phyloP scores from a whole-genome alignment of 768 basidiomycete species.

The Macrolepiota albuminosa region DNA sequence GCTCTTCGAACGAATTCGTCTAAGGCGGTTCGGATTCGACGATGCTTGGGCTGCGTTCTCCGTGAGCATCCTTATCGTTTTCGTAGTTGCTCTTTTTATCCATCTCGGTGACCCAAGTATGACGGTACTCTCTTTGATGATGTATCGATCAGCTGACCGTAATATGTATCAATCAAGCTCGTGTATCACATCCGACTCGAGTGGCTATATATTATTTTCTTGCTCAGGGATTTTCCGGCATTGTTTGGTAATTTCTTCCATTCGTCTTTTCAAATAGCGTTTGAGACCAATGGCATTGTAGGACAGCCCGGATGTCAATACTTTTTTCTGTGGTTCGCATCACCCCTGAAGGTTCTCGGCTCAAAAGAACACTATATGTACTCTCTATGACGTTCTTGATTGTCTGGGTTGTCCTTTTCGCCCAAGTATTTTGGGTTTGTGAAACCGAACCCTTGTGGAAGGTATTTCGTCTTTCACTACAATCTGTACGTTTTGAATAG shows the following conservation, averaged over 20 bases:
- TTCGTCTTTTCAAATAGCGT: not conserved
- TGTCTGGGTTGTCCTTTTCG: not conserved
- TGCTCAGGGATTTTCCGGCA: not conserved
- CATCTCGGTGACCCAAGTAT: too few species aligned
- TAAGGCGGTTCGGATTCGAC: too few species aligned
- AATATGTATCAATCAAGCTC: not conserved
- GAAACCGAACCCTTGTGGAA: not conserved
- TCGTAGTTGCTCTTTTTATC: too few species aligned
- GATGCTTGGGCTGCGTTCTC: too few species aligned
- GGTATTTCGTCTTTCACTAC: not conserved
- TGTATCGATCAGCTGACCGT: not conserved
- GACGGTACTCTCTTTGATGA: not conserved
- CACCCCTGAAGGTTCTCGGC: too few species aligned
- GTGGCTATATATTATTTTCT: not conserved
- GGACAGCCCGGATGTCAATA: too few species aligned
- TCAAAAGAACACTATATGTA: too few species aligned
- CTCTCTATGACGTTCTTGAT: not conserved
- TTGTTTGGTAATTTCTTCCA: not conserved
- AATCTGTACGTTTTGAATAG: too few species aligned
- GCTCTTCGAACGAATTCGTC: too few species aligned
- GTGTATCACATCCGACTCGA: not conserved
- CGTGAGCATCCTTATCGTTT: too few species aligned
- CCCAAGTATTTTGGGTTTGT: not conserved
- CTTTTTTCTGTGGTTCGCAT: too few species aligned
- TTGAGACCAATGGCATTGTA: not conserved